Conservation (phyloP, 441 rosid genomes). For the Gossypium trilobum region DNA sequence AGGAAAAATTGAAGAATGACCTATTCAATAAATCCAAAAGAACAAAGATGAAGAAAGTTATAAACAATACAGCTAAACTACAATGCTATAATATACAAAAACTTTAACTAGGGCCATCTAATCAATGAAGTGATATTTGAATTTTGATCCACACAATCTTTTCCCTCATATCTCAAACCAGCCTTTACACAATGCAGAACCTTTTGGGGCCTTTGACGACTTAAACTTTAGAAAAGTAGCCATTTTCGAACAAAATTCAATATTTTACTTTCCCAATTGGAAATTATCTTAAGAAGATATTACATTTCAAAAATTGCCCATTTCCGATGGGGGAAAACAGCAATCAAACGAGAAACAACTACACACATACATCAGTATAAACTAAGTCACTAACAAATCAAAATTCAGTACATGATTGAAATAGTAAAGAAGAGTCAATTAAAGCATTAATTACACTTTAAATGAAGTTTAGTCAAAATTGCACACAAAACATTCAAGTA, state of each 20-base stretch:
- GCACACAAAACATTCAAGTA: neutral
- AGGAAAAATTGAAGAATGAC: conserved; percentile 80
- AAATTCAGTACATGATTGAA: neutral
- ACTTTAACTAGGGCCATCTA: neutral
- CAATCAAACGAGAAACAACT: neutral
- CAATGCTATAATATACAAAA: neutral
- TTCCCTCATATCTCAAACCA: neutral
- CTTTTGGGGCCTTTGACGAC: neutral
- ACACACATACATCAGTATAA: neutral
- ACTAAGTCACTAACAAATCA: neutral
- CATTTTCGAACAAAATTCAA: neutral
- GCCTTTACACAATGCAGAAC: neutral
- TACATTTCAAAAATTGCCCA: neutral
- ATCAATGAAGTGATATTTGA: neutral
- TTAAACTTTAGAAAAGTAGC: neutral
- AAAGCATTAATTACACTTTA: neutral
- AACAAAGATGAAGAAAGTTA: neutral
- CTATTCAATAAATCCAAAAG: conserved; percentile 26
- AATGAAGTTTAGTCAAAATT: neutral
- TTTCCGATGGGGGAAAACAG: neutral
- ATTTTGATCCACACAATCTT: neutral
- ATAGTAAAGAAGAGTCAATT: neutral
- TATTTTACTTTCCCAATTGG: neutral
- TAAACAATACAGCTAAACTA: neutral
- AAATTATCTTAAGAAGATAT: neutral